Evolutionary conservation across 257 asterid genomes (phyloP), one percentile per base, ranked within the genome.

Genomic region (Plantago ovata): DNA sequence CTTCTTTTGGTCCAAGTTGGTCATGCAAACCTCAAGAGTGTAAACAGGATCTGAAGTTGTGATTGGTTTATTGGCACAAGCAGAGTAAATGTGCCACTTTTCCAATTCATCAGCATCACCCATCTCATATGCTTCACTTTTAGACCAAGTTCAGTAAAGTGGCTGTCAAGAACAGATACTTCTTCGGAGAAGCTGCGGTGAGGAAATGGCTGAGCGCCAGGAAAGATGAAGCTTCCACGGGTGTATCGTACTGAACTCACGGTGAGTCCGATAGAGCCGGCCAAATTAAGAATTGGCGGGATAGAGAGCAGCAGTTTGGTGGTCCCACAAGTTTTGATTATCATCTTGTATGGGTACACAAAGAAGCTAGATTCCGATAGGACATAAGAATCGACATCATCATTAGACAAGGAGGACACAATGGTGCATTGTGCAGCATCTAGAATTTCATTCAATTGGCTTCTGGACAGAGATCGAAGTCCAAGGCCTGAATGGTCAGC

Each of bases 11-110:
- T 84, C 84, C 70, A 89, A 69, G 15, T 78, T 84, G 62, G 91
- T 89, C 96, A 89, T 89, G 84, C 95, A 89, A 84, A 89, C 78
- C 77, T 85, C 96, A 2, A 85, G 77, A 7, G 95, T 85, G 38
- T 77, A 83, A 19, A 81, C 77, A 0, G 86, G 75, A 3, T 46
- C 43, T n/a, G 4, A 10, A 22, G 48, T 50, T 8, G 54, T 14
- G 0, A 62, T 69, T 16, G 65, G 53, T 1, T 28, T 28, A 39
- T 70, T 71, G 58, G 86, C 81, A 24, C 68, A 69, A 15, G 96
- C 94, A 67, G 81, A 73, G 68, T 88, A 88, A 56, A 88, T 87
- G 20, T 88, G 96, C 96, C 96, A 88, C 56, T 84, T 72, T 63
- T 81, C 85, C 3, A 64, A 64, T 24, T 74, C 79, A 48, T 81